A percentile compares a stretch with the other conserved stretches of the same genome.
These are phyloP conservation scores for Talaromyces pinophilus DNA, from an alignment of 2,329 filamentous ascomycete species.

Conservation along the genomic window DNA sequence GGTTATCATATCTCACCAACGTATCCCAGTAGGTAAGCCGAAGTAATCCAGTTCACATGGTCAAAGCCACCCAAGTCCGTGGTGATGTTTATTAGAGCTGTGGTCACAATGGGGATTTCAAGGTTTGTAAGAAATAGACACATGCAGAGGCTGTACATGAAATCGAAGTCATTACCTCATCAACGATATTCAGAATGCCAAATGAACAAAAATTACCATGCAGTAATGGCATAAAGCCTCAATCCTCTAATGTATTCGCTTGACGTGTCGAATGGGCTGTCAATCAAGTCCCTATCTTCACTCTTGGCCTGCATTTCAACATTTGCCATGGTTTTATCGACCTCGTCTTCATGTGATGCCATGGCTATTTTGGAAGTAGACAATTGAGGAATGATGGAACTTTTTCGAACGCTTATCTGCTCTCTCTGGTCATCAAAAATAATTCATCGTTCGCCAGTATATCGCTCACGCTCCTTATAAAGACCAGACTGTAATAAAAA, in stretches of 20 bases:
- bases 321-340: neutral
- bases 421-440: neutral
- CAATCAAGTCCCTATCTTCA: neutral
- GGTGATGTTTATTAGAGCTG: neutral
- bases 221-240: neutral
- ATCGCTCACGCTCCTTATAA: neutral
- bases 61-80: neutral
- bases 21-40: neutral
- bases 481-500: neutral
- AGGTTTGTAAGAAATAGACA: neutral
- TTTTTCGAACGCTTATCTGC: neutral
- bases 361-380: neutral
- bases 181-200: neutral
- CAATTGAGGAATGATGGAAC: neutral
- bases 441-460: neutral
- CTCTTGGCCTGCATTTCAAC: neutral
- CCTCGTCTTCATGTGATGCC: neutral
- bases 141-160: neutral
- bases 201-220: neutral
- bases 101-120: neutral
- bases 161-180: neutral
- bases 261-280: neutral
- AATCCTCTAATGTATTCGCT: neutral
- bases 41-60: neutral
- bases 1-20: neutral